These are phyloP conservation scores for Cladophialophora psammophila DNA, from an alignment of 2,329 filamentous ascomycete genomes.

Conservation along the genomic window DNA sequence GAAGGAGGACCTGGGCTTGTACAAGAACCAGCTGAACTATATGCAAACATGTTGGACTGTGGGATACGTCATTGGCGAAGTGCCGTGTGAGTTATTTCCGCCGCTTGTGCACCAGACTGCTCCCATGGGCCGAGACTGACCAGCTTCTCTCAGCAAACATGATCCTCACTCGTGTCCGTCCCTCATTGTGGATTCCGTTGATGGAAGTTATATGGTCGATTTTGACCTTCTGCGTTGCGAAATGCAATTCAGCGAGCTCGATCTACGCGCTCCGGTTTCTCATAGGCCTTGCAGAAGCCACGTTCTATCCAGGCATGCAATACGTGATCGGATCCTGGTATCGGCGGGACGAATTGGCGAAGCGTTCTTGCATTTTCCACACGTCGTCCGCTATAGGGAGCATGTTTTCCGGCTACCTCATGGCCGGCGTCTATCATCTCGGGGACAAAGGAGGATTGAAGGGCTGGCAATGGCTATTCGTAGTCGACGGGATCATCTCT, in stretches of 20 bases:
- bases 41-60: slow-evolving; percentile 68
- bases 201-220: slow-evolving; percentile 60
- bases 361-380: slow-evolving; percentile 62
- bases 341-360: slow-evolving; percentile 57
- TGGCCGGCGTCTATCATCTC: slow-evolving; percentile 61
- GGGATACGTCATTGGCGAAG: slow-evolving; percentile 65
- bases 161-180: slow-evolving; percentile 52
- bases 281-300: slow-evolving; percentile 53
- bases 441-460: slow-evolving; percentile 58
- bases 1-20: slow-evolving; percentile 60
- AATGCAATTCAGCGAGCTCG: slow-evolving; percentile 47
- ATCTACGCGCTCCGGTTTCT: slow-evolving; percentile 39
- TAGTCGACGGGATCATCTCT: slow-evolving; percentile 52
- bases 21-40: slow-evolving; percentile 63
- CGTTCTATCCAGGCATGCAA: slow-evolving; percentile 62
- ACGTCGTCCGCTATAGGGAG: slow-evolving; percentile 54
- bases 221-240: slow-evolving; percentile 64
- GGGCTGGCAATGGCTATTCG: slow-evolving; percentile 53
- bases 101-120: neutral
- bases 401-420: slow-evolving; percentile 61
- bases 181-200: slow-evolving; percentile 28
- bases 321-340: slow-evolving; percentile 60
- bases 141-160: slow-evolving; percentile 55
- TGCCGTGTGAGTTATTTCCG: slow-evolving; percentile 39
- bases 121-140: slow-evolving; percentile 1